These are phyloP conservation scores for Gyromitra esculenta DNA, from an alignment of 2,329 filamentous ascomycete species.

Conservation along the genomic window DNA sequence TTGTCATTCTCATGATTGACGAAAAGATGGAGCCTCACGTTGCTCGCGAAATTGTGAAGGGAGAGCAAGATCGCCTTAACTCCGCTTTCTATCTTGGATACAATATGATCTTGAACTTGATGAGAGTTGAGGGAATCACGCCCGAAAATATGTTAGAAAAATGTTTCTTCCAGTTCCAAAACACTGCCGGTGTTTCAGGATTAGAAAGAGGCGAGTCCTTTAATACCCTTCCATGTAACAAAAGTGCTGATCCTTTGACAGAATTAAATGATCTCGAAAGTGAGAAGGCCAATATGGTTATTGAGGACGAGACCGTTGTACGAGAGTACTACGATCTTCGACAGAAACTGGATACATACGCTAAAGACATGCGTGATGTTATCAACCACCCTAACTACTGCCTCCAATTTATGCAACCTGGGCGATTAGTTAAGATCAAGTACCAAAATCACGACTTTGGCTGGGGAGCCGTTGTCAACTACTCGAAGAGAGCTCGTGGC, in stretches of 20 bases:
- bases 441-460: slow-evolving; percentile 84
- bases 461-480: slow-evolving; percentile 89
- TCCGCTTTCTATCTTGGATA: slow-evolving; percentile 98
- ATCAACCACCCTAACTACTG: slow-evolving; percentile 92
- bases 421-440: slow-evolving; percentile 87
- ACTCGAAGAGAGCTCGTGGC: slow-evolving; percentile 70
- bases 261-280: slow-evolving; percentile 81
- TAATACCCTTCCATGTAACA: neutral
- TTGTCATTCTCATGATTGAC: slow-evolving; percentile 99
- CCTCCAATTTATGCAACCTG: slow-evolving; percentile 82
- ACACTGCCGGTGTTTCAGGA: slow-evolving; percentile 82
- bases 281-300: slow-evolving; percentile 76
- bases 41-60: slow-evolving; percentile 95
- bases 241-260: slow-evolving; percentile 59
- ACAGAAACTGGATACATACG: slow-evolving; percentile 82
- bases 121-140: slow-evolving; percentile 98
- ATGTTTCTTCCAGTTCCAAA: slow-evolving; percentile 99
- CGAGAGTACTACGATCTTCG: slow-evolving; percentile 94
- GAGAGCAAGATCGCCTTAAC: slow-evolving; percentile 95
- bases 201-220: slow-evolving; percentile 72
- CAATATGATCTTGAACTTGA: slow-evolving; percentile 98
- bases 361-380: slow-evolving; percentile 87
- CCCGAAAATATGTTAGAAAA: slow-evolving; percentile 98
- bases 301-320: slow-evolving; percentile 85
- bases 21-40: slow-evolving; percentile 93